Base-by-base conservation (phyloP, 768 basidiomycete species). In the Leucocoprinus leucothites region DNA sequence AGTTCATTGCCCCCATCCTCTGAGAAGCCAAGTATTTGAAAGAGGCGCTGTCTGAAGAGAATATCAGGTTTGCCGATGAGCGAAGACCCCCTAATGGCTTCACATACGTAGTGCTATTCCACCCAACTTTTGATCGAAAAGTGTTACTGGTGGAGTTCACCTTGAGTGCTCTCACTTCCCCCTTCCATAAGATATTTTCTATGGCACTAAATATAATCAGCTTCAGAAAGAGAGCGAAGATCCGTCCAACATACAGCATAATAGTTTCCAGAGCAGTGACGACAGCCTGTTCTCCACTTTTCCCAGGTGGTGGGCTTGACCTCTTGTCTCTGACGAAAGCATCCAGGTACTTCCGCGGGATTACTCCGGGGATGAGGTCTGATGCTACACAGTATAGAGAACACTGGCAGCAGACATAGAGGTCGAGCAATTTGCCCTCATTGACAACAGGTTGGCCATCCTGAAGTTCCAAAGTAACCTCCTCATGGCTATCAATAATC, bases 381-480 rank as follows among this genome's bases (percentile, higher is more conserved):
- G 87, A 89, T 1, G 81, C 85, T 36, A 90, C 74, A 60, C 86
- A 83, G 64, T 86, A 89, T 59, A 87, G 69, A 21, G 84, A 85
- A 67, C 91, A 94, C 64, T 91, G 91, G 63, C 91, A 93, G 66
- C 91, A 94, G 43, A 91, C 73, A 63, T 88, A 93, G 25, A 92
- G 75, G 67, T 93, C 89, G 40, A 93, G 71, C 25, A 88, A 67
- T 56, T 77, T 81, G 21, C 81, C 84, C 22, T 77, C 78, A 25
- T 67, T 58, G 22, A 53, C 56, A n/a, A 49, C 57, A 14, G 73
- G 69, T n/a, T 70, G 67, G 25, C 68, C 69, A 46, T 72, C 65
- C 22, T 74, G 71, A 16, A 70, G 71, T 51, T 67, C 55, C 19
- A 58, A 41, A n/a, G 71, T 71, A 6, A 64, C 59, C 2, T 70